A percentile compares a stretch with the other conserved stretches of the same genome.
Conservation (phyloP, 768 basidiomycete genomes). For the Pisolithus marmoratus region DNA sequence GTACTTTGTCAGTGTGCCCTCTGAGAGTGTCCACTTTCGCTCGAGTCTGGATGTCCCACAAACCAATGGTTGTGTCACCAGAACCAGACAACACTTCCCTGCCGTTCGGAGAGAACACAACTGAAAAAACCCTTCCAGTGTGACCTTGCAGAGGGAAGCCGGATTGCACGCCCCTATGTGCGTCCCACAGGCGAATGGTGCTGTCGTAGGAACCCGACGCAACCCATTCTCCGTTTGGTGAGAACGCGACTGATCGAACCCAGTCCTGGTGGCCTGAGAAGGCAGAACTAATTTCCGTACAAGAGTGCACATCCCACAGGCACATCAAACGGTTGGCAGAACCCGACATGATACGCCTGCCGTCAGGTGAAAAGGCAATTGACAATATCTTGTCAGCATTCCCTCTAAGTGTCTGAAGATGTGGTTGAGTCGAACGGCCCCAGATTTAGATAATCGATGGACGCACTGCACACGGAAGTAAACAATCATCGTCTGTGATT, state of each 20-base stretch:
- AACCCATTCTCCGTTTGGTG: not conserved
- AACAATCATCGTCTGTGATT: no score
- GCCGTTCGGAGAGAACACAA: not conserved
- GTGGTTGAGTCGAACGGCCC: no score
- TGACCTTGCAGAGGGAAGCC: not conserved
- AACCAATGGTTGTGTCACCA: not conserved
- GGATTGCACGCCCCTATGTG: not conserved
- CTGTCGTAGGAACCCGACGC: constrained; percentile 1
- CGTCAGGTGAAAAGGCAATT: no score
- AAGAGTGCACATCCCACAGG: not conserved
- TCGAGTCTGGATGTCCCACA: not conserved
- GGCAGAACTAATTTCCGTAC: not conserved
- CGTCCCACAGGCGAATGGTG: not conserved
- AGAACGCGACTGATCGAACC: not conserved
- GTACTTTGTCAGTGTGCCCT: not conserved
- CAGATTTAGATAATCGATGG: no score
- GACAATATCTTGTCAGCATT: no score
- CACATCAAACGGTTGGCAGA: not conserved
- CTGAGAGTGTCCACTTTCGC: not conserved
- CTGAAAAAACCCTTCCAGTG: not conserved
- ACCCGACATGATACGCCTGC: not conserved
- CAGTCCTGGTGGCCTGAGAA: not conserved
- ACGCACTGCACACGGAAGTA: no score
- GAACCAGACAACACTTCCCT: not conserved
- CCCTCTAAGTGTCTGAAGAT: no score